Evolutionary conservation across 2,329 filamentous ascomycete species (phyloP).

Genomic region (Ceratocystis huliohia): DNA sequence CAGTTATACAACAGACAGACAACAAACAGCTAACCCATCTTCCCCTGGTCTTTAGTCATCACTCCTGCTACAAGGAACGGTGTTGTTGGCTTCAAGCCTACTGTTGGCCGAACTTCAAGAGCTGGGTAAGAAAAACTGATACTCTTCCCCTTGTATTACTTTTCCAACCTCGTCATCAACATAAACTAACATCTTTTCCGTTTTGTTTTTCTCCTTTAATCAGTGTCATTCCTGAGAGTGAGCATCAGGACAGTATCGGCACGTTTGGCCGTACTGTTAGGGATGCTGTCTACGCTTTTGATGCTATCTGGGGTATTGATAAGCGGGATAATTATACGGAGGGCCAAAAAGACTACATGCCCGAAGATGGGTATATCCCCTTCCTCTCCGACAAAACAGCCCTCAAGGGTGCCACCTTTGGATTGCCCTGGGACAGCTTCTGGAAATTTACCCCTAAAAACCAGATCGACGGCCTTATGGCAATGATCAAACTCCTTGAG

Average conservation of each 20-base stretch:
- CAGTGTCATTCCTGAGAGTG: constrained; percentile 49
- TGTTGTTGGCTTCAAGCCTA: constrained; percentile 63
- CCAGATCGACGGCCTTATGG: constrained; percentile 41
- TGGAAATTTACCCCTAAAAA: constrained; percentile 48
- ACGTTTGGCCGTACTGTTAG: constrained; percentile 53
- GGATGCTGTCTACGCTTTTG: constrained; percentile 54
- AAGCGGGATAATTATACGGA: constrained; percentile 52
- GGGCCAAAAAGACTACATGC: constrained; percentile 42
- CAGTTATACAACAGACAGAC: not conserved
- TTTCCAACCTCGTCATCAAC: not conserved
- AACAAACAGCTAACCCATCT: not conserved
- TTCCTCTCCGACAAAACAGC: constrained; percentile 42
- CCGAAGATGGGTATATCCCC: constrained; percentile 42
- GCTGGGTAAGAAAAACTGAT: constrained; percentile 26
- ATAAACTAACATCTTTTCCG: not conserved
- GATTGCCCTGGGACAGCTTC: constrained; percentile 59
- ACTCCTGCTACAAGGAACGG: constrained; percentile 57
- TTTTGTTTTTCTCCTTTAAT: too few relatives aligned
- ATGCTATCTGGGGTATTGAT: constrained; percentile 56
- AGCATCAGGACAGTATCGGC: constrained; percentile 58
- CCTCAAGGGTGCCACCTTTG: constrained; percentile 51
- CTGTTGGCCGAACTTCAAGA: constrained; percentile 57
- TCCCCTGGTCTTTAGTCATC: constrained; percentile 37
- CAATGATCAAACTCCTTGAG: constrained; percentile 35
- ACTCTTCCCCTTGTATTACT: not conserved